Evolutionary conservation across 75 land plant species (phyloP), one percentile per base, ranked within the genome.

Genomic region (Sequoiadendron giganteum): DNA sequence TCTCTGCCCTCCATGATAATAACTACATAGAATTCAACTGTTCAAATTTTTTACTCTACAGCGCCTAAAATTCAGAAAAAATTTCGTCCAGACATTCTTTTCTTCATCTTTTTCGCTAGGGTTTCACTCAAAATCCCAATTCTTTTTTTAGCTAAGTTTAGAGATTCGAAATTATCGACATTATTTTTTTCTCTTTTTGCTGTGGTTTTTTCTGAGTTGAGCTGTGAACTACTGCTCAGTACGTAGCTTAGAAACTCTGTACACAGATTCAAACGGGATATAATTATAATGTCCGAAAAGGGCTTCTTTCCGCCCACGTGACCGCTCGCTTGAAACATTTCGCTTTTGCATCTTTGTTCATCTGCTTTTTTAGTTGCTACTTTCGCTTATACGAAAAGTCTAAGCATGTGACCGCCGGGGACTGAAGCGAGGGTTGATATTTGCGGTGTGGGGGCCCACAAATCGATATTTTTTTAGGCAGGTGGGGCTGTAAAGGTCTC

Each of bases 1-100:
- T 82, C 84, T 47, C 84, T 82, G 84, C 84, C 84, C 30, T 82
- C 84, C 84, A 82, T 82, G 6, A 3, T 52, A 52, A 52, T 52
- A 19, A n/a, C 47, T 45, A 82, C 84, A 82, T 82, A 82, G 84
- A 82, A 82, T 79, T 79, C 47, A 10, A 10, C 25, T 79, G 40
- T 8, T 40, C 3, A 43, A 40, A 34, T 25, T 5, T 40, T 25
- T 79, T 21, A 79, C 42, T 79, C 40, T 34, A 40, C 82, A 79
- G 38, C 21, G 45, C 47, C 43, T 8, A n/a, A 25, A 21, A 79
- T 79, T 79, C 38, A 42, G 38, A 76, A 25, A 65, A 1, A 1
- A 0, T 7, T 65, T 25, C 9, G n/a, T 25, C 21, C 70, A 65
- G 55, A 52, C 2, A 0, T 52, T 52, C 2, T 52, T 14, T 13